These are phyloP conservation scores for Oryza rufipogon DNA, from an alignment of 176 grass and related monocot species.

Conservation along the genomic window DNA sequence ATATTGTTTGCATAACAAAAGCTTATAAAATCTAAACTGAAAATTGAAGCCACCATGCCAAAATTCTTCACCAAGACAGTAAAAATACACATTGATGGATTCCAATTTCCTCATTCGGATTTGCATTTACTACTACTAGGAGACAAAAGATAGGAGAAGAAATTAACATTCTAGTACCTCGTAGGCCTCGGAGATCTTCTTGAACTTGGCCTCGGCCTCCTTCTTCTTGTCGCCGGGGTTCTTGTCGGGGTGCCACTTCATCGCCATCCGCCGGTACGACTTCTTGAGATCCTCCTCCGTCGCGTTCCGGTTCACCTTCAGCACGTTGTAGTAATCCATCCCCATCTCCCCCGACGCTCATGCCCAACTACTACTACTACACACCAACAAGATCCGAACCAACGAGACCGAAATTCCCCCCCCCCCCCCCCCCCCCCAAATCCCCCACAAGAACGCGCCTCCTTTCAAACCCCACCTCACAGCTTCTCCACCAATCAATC, in stretches of 20 bases:
- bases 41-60: not conserved
- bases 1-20: not conserved
- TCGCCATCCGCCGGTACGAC: constrained; percentile 73
- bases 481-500: too few species aligned
- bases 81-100: not conserved
- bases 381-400: constrained; percentile 8
- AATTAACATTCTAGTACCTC: constrained; percentile 50
- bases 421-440: not conserved
- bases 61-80: not conserved
- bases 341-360: constrained; percentile 67
- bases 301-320: constrained; percentile 80
- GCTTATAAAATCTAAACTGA: not conserved
- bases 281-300: constrained; percentile 90
- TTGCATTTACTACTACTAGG: not conserved
- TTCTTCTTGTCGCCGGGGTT: constrained; percentile 71
- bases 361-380: not conserved
- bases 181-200: constrained; percentile 90
- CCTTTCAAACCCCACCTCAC: constrained; percentile 17
- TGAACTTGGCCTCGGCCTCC: constrained; percentile 91
- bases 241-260: constrained; percentile 94
- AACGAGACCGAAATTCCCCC: not conserved
- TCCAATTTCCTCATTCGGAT: not conserved
- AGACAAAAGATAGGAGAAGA: not conserved
- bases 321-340: constrained; percentile 86
- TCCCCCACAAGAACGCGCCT: not conserved